These are phyloP conservation scores for Cardiosporidium cionae DNA, from an alignment of 169 alveolate genomes.

Conservation along the genomic window DNA sequence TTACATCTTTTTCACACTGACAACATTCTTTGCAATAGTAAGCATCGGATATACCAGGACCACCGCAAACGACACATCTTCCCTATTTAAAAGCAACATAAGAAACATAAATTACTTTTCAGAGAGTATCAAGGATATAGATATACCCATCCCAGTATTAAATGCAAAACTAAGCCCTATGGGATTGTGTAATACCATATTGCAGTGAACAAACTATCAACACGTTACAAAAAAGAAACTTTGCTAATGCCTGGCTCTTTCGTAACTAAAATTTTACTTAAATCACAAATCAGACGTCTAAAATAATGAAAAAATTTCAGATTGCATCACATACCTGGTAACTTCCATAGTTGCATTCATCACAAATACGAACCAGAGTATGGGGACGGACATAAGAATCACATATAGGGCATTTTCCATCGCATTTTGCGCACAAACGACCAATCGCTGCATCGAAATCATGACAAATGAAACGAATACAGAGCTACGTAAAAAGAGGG, in stretches of 20 bases:
- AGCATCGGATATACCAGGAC: slow-evolving; percentile 96
- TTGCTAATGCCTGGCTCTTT: too few species aligned
- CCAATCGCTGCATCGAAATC: slow-evolving; percentile 79
- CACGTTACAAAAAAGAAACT: too few species aligned
- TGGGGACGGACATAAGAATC: slow-evolving; percentile 97
- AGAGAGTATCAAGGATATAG: too few species aligned
- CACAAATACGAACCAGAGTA: slow-evolving; percentile 92
- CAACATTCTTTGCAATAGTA: slow-evolving; percentile 97
- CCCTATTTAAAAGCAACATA: slow-evolving; percentile 70
- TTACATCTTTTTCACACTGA: slow-evolving; percentile 90
- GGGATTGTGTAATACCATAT: too few species aligned
- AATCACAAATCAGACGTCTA: neutral
- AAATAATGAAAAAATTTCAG: neutral
- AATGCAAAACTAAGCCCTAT: too few species aligned
- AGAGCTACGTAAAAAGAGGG: neutral
- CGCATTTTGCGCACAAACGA: slow-evolving; percentile 93
- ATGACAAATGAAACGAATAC: neutral
- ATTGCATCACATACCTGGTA: slow-evolving; percentile 58
- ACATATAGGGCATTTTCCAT: slow-evolving; percentile 97
- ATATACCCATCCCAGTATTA: too few species aligned
- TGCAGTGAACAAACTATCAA: too few species aligned
- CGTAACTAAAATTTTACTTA: too few species aligned
- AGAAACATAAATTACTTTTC: neutral
- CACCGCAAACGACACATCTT: slow-evolving; percentile 97
- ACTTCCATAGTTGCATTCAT: slow-evolving; percentile 97